A percentile compares a stretch with the other conserved stretches of the same genome.
Evolutionary conservation across 2,329 filamentous ascomycete genomes (phyloP).

Genomic region (Cordyceps cateniannulata): DNA sequence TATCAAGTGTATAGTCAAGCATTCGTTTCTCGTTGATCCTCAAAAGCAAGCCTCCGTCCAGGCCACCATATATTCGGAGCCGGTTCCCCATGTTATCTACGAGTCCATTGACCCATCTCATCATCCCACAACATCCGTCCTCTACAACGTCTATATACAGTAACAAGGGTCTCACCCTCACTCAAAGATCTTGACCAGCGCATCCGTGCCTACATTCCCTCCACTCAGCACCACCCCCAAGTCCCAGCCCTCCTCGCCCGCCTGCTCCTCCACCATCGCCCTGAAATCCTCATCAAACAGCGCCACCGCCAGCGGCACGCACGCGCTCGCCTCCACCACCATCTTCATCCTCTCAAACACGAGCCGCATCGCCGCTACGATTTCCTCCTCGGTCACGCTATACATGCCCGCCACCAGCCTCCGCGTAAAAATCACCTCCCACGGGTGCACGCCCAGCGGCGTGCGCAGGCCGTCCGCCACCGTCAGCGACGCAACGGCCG

Average conservation of each 20-base stretch:
- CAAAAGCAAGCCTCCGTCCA: no score
- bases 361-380: conserved; percentile 66
- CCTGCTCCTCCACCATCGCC: conserved; percentile 60
- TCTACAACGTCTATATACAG: no score
- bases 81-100: no score
- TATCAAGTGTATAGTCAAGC: no score
- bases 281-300: conserved; percentile 84
- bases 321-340: conserved; percentile 81
- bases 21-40: no score
- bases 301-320: conserved; percentile 75
- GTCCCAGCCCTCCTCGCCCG: conserved; percentile 67
- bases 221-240: conserved; percentile 54
- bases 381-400: conserved; percentile 75
- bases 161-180: no score
- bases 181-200: conserved; percentile 44
- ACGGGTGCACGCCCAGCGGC: conserved; percentile 70
- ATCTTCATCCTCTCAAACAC: conserved; percentile 86
- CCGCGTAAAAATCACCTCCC: conserved; percentile 62
- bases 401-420: conserved; percentile 64
- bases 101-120: no score
- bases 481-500: conserved; percentile 66
- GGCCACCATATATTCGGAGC: no score
- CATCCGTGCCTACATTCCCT: conserved; percentile 52
- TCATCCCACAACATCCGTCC: no score
- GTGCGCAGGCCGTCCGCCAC: conserved; percentile 87